Evolutionary conservation across 2,329 filamentous ascomycete genomes (phyloP), one percentile per base, ranked within the genome.

Genomic region (Colletotrichum neosansevieriae): DNA sequence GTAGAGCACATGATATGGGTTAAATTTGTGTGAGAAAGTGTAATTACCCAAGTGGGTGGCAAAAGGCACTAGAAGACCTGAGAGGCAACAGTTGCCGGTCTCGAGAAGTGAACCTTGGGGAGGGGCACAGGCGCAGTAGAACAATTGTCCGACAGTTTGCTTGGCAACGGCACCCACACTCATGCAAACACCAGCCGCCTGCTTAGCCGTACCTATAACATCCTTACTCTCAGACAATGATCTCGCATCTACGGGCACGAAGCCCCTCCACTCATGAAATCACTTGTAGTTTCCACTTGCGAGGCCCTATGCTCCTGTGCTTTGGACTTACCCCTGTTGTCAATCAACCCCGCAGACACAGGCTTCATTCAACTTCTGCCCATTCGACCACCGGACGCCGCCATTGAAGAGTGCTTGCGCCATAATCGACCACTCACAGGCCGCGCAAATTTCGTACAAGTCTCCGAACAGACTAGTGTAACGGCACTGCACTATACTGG

Each of bases 181-280:
- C 17, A 49, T 49, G 45, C 19, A 49, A 29, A 21, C 45, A 19
- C 36, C 36, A 38, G 11, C 36, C 11, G 13, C 36, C 45, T 29
- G 19, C 17, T 49, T 49, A 29, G 45, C 45, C 17, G 45, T 49
- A 15, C 17, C 45, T 29, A 24, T 21, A 24, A 24, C 9, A 49
- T 21, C 45, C 45, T 29, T 19, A 21, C 36, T 62, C 53, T 50
- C 53, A 64, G 53, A 64, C 53, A n/a, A 36, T 42, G 47, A 61
- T 56, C 49, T 54, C 42, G 40, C 34, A 29, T 24, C n/a, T 56
- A 38, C 19, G 21, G 45, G 17, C 45, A 49, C 45, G 21, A 13
- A 38, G 34, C 34, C 19, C 17, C 13, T 24, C 45, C 24, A 13
- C 19, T 49, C 42, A 42, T 63, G 50, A 63, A 63, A 47, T 19